Percentiles rank a stretch among this genome's conserved stretches.
phyloP scores from a whole-genome alignment of 78 protist genomes.

The Dictyostelium brefeldianum region DNA sequence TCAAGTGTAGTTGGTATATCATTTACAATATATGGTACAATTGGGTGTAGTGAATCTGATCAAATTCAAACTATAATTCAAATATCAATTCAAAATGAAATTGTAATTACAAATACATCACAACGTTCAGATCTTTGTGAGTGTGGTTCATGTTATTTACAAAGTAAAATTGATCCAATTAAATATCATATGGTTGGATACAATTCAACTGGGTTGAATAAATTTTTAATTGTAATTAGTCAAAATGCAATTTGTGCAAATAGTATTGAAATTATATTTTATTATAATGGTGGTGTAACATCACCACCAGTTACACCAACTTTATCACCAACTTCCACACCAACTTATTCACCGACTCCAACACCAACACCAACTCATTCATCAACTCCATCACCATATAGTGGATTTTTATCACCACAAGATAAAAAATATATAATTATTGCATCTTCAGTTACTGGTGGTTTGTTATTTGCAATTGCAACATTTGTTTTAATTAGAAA shows the following conservation, averaged over 20 bases:
- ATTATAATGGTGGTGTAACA: background rate
- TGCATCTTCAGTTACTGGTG: slow-evolving; percentile 45
- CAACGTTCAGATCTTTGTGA: background rate
- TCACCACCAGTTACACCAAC: background rate
- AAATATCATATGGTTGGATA: background rate
- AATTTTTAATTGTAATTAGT: background rate
- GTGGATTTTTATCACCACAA: slow-evolving; percentile 9
- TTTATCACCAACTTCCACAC: background rate
- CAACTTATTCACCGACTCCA: background rate
- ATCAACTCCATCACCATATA: background rate
- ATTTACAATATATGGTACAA: background rate
- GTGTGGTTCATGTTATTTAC: slow-evolving; percentile 4
- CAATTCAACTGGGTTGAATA: background rate
- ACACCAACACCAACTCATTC: background rate
- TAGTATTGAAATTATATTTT: background rate
- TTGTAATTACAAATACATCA: background rate
- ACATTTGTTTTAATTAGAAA: slow-evolving; percentile 6
- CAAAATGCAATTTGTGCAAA: slow-evolving; percentile 3
- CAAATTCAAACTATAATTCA: background rate
- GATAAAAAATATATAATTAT: slow-evolving; percentile 35
- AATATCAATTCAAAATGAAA: background rate
- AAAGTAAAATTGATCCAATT: background rate
- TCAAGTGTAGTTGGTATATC: background rate
- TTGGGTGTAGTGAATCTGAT: background rate
- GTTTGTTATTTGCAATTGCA: slow-evolving; percentile 3